Conservation (phyloP, 805 yeast species). For the Cyberlindnera mrakii region DNA sequence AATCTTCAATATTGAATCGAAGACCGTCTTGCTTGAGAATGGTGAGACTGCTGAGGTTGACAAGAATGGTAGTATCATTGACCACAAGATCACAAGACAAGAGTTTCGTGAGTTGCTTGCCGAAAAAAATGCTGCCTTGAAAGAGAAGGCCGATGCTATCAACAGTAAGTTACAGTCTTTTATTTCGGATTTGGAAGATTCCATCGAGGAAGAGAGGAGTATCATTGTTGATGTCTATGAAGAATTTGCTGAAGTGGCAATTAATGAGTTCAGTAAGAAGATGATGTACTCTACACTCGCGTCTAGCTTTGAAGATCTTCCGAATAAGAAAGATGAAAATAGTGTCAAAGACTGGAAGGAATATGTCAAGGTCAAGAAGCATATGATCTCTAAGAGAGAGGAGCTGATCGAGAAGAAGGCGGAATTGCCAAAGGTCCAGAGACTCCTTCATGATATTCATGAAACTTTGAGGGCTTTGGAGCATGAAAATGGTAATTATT, state of each 20-base stretch:
- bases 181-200: slow-evolving; percentile 22
- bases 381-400: slow-evolving; percentile 51
- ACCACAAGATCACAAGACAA: slow-evolving; percentile 38
- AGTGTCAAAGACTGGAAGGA: slow-evolving; percentile 54
- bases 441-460: slow-evolving; percentile 30
- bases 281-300: slow-evolving; percentile 35
- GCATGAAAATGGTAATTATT: slow-evolving; percentile 57
- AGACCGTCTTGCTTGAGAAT: slow-evolving; percentile 25
- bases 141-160: slow-evolving; percentile 27
- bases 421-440: slow-evolving; percentile 24
- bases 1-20: slow-evolving; percentile 34
- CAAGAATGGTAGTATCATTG: slow-evolving; percentile 27
- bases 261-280: slow-evolving; percentile 57
- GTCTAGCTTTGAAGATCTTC: slow-evolving; percentile 17
- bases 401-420: slow-evolving; percentile 33
- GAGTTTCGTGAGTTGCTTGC: slow-evolving; percentile 39
- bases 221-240: slow-evolving; percentile 60
- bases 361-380: slow-evolving; percentile 50
- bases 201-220: slow-evolving; percentile 32
- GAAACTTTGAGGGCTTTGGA: slow-evolving; percentile 40
- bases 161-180: slow-evolving; percentile 27
- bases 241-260: slow-evolving; percentile 64
- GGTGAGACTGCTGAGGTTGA: slow-evolving; percentile 31
- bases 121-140: slow-evolving; percentile 25
- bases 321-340: slow-evolving; percentile 24